A percentile compares a stretch with the other conserved stretches of the same genome.
phyloP scores from a whole-genome alignment of 2,329 filamentous ascomycete genomes.

The Hypocreales sp. region DNA sequence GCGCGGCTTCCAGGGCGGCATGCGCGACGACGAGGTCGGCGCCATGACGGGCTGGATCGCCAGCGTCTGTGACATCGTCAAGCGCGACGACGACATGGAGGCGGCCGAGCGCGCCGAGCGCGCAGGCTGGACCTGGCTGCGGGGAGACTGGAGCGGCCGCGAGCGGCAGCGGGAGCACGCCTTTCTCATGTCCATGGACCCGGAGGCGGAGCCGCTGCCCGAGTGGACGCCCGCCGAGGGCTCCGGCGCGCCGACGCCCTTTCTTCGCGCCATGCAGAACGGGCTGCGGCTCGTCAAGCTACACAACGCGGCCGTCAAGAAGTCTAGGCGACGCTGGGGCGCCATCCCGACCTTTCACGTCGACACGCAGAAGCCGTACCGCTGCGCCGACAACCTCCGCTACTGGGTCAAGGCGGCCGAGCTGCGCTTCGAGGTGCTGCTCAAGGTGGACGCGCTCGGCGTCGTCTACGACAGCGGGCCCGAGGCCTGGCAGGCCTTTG shows the following conservation, averaged over 20 bases:
- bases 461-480: conserved; percentile 62
- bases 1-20: conserved; percentile 70
- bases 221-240: conserved; percentile 40
- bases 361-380: conserved; percentile 91
- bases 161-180: conserved; percentile 67
- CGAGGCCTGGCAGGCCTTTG: conserved; percentile 66
- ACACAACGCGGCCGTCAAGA: conserved; percentile 78
- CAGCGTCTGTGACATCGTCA: conserved; percentile 61
- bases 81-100: conserved; percentile 63
- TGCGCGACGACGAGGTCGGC: conserved; percentile 63
- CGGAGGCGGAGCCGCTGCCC: conserved; percentile 44
- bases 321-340: conserved; percentile 75
- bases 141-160: conserved; percentile 56
- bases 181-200: conserved; percentile 66
- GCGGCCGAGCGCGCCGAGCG: conserved; percentile 54
- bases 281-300: conserved; percentile 71
- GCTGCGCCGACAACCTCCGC: conserved; percentile 80
- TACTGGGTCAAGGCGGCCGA: conserved; percentile 97
- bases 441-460: conserved; percentile 73
- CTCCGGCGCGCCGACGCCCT: conserved; percentile 48
- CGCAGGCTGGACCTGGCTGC: conserved; percentile 67
- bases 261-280: conserved; percentile 59
- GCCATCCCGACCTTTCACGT: conserved; percentile 78
- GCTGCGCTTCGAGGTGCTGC: conserved; percentile 75
- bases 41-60: conserved; percentile 67